Evolutionary conservation across 495 filamentous ascomycete species (phyloP).

Genomic region (Neurospora sp.): DNA sequence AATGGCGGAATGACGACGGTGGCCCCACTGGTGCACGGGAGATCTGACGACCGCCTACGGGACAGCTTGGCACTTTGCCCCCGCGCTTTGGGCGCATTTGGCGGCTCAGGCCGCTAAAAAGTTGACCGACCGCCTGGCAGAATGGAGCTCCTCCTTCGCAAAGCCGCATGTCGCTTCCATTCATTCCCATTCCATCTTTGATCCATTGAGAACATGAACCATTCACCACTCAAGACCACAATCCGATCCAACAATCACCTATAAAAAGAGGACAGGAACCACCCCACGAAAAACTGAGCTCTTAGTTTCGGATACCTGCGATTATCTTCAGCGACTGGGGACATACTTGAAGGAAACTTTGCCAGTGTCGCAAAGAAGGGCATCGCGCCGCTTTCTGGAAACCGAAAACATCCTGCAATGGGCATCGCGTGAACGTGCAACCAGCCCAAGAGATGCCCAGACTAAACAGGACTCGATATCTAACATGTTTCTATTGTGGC

Average conservation of each 20-base stretch:
- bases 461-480: constrained; percentile 19
- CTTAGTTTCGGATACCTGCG: neutral
- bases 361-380: neutral
- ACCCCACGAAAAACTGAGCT: neutral
- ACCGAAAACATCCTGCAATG: neutral
- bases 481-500: constrained; percentile 74
- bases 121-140: neutral
- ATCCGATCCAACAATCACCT: neutral
- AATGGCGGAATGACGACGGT: neutral
- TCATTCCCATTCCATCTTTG: neutral
- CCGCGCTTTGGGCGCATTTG: neutral
- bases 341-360: neutral
- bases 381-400: neutral
- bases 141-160: neutral
- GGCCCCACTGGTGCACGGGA: neutral
- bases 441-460: constrained; percentile 15
- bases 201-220: neutral
- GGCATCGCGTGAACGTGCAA: constrained; percentile 8
- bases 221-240: neutral
- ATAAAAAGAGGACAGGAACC: neutral
- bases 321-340: neutral
- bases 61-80: neutral
- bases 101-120: neutral
- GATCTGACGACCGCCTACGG: neutral
- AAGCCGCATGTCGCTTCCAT: neutral